A percentile compares a stretch with the other conserved stretches of the same genome.
These are phyloP conservation scores for Myxozyma lipomycoides DNA, from an alignment of 805 yeast species.

Conservation along the genomic window DNA sequence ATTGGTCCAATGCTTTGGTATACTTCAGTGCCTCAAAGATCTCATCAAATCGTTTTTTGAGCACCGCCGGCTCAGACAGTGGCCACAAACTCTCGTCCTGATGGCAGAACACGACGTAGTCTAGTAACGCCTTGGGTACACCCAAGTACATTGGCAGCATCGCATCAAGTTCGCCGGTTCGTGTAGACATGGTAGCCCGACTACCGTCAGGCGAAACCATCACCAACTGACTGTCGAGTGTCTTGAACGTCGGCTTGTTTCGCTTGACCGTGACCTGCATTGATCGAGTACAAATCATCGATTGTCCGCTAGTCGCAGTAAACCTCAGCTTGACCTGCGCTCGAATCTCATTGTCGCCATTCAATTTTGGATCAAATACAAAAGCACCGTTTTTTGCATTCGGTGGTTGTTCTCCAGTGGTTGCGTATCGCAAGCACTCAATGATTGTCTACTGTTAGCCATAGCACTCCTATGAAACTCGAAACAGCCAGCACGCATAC, in stretches of 20 bases:
- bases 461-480: neutral
- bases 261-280: constrained; percentile 68
- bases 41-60: constrained; percentile 92
- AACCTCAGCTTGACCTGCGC: constrained; percentile 92
- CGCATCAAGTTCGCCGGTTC: constrained; percentile 76
- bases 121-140: constrained; percentile 79
- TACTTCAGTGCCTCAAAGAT: constrained; percentile 93
- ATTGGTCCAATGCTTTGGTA: constrained; percentile 79
- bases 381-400: constrained; percentile 95
- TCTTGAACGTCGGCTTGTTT: constrained; percentile 70
- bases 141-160: constrained; percentile 82
- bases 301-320: constrained; percentile 62
- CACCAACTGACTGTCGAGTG: constrained; percentile 82
- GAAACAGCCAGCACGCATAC: constrained; percentile 22
- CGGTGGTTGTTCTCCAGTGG: constrained; percentile 96
- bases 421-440: constrained; percentile 87
- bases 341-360: constrained; percentile 65
- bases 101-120: constrained; percentile 92
- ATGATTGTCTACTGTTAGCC: constrained; percentile 58
- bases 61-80: constrained; percentile 76
- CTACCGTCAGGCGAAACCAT: constrained; percentile 54
- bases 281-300: constrained; percentile 82
- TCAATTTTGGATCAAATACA: constrained; percentile 75
- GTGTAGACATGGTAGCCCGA: constrained; percentile 69
- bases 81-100: constrained; percentile 99